Percentiles rank a stretch among this genome's conserved stretches.
These are phyloP conservation scores for Dactylella cylindrospora DNA, from an alignment of 2,329 filamentous ascomycete species.

Conservation along the genomic window DNA sequence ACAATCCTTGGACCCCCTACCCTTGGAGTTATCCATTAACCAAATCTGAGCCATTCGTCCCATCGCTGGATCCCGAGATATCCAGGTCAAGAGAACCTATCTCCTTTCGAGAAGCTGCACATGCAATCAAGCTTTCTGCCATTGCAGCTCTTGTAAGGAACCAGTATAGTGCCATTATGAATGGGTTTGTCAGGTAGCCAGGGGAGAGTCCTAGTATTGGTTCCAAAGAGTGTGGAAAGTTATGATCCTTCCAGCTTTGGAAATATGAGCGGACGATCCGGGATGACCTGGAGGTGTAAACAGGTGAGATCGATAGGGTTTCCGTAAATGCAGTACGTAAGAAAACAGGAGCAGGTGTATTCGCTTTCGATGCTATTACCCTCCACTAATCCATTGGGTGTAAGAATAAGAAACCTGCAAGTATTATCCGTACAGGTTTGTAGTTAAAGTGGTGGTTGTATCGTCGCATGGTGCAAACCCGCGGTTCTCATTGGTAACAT, in stretches of 20 bases:
- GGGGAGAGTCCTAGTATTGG: constrained; percentile 3
- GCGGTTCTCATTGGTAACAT: constrained; percentile 36
- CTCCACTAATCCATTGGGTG: not conserved
- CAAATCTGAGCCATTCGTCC: constrained; percentile 23
- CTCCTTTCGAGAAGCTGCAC: constrained; percentile 34
- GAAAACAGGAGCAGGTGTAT: constrained; percentile 11
- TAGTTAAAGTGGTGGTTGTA: not conserved
- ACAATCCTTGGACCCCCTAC: not conserved
- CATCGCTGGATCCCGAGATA: constrained; percentile 27
- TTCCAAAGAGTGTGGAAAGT: not conserved
- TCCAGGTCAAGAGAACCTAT: constrained; percentile 16
- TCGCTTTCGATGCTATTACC: not conserved
- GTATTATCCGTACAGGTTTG: not conserved
- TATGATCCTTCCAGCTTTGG: constrained; percentile 38
- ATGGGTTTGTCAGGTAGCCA: constrained; percentile 1
- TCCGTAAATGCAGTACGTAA: constrained; percentile 35
- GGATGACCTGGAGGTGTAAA: not conserved
- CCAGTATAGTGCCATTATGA: not conserved
- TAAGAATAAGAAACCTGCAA: constrained; percentile 16
- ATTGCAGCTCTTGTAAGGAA: not conserved
- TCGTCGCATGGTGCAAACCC: constrained; percentile 24
- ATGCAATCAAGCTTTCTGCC: constrained; percentile 42
- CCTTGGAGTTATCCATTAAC: constrained; percentile 2
- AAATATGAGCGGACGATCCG: constrained; percentile 10
- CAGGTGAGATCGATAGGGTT: no score